Evolutionary conservation across 2,329 filamentous ascomycete species (phyloP).

Genomic region (Aspergillus fumigatiaffinis): DNA sequence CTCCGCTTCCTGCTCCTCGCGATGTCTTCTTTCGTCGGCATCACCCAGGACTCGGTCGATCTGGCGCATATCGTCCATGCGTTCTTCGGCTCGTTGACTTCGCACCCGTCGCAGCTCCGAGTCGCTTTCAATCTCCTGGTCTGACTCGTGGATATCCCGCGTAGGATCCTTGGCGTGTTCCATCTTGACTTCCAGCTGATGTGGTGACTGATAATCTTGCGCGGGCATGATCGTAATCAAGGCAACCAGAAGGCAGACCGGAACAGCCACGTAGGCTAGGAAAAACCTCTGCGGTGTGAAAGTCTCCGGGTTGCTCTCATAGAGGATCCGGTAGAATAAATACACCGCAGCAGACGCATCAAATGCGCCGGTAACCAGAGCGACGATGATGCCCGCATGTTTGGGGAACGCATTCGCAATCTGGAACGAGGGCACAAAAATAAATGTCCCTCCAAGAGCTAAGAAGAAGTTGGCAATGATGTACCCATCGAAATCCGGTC

Average conservation of each 20-base stretch:
- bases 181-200: constrained; percentile 69
- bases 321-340: constrained; percentile 69
- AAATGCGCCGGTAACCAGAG: constrained; percentile 75
- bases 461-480: constrained; percentile 71
- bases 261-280: constrained; percentile 67
- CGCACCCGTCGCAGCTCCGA: constrained; percentile 45
- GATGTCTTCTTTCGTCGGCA: constrained; percentile 56
- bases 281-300: constrained; percentile 63
- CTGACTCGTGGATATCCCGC: constrained; percentile 44
- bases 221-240: constrained; percentile 67
- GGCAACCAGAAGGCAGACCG: constrained; percentile 58
- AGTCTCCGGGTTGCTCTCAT: constrained; percentile 48
- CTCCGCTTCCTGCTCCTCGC: constrained; percentile 59
- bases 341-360: constrained; percentile 78
- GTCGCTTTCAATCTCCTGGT: constrained; percentile 49
- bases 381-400: constrained; percentile 70
- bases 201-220: constrained; percentile 72
- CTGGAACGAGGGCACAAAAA: constrained; percentile 78
- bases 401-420: constrained; percentile 77
- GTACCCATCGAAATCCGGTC: constrained; percentile 66
- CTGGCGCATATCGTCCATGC: constrained; percentile 61
- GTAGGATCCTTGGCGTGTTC: constrained; percentile 46
- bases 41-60: constrained; percentile 69
- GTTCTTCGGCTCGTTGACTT: constrained; percentile 55
- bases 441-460: constrained; percentile 72